Percentiles rank a stretch among this genome's conserved stretches.
phyloP scores from a whole-genome alignment of 345 rosid species.

The Linum usitatissimum region DNA sequence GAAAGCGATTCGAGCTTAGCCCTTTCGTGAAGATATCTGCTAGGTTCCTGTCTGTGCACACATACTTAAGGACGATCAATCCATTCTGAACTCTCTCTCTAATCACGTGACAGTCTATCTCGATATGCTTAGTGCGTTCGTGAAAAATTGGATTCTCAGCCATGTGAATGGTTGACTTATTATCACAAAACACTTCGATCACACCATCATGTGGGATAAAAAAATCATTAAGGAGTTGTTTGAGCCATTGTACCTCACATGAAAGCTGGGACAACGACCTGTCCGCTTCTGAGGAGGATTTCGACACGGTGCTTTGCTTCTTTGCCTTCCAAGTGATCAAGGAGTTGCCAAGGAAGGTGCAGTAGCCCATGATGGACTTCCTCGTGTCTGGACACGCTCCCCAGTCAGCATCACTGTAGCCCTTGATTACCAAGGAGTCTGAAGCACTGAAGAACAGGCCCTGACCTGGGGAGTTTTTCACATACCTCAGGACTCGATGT shows the following conservation, averaged over 20 bases:
- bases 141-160: not conserved
- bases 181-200: not conserved
- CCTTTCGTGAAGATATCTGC: not conserved
- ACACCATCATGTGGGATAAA: not conserved
- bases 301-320: no score
- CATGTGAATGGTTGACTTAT: not conserved
- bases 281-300: no score
- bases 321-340: no score
- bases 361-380: no score
- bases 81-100: not conserved
- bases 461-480: not conserved
- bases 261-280: not conserved
- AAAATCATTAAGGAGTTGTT: not conserved
- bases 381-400: no score
- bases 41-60: not conserved
- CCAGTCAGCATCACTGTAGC: no score
- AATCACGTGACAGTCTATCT: not conserved
- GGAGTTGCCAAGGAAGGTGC: no score
- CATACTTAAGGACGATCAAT: not conserved
- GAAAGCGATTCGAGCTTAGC: not conserved
- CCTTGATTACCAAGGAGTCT: no score
- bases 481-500: not conserved
- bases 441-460: not conserved
- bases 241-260: no score
- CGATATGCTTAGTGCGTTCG: not conserved